Conservation (phyloP, 139 green algal species). For the Trebouxia sp. region DNA sequence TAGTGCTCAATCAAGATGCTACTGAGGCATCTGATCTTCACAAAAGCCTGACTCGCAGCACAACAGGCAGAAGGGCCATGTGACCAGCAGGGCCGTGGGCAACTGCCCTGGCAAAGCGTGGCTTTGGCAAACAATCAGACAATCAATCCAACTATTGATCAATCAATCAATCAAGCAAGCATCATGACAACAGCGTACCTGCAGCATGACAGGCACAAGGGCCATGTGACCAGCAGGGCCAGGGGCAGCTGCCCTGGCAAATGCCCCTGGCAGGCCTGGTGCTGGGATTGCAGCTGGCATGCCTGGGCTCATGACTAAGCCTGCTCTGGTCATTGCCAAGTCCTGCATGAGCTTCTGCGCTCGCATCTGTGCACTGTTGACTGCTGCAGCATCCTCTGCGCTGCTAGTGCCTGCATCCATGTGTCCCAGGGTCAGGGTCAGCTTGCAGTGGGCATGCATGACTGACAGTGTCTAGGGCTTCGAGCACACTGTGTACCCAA, state of each 20-base stretch:
- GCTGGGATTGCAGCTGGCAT: neutral
- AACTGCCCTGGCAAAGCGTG: too few species aligned
- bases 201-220: constrained; percentile 4
- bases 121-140: too few species aligned
- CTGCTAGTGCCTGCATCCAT: neutral
- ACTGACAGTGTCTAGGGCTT: too few species aligned
- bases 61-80: too few species aligned
- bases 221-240: neutral
- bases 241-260: neutral
- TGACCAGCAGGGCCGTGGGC: too few species aligned
- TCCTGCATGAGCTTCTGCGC: constrained; percentile 4
- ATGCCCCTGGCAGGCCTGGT: neutral
- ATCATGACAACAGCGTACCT: too few species aligned
- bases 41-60: too few species aligned
- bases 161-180: too few species aligned
- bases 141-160: too few species aligned
- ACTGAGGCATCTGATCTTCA: too few species aligned
- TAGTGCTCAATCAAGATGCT: too few species aligned
- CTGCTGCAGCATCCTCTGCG: constrained; percentile 1
- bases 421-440: neutral
- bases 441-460: neutral
- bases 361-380: neutral
- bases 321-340: neutral
- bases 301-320: neutral
- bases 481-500: too few species aligned